phyloP scores from a whole-genome alignment of 1,284 basidiomycete species.

The Puccinia brachypodii region DNA sequence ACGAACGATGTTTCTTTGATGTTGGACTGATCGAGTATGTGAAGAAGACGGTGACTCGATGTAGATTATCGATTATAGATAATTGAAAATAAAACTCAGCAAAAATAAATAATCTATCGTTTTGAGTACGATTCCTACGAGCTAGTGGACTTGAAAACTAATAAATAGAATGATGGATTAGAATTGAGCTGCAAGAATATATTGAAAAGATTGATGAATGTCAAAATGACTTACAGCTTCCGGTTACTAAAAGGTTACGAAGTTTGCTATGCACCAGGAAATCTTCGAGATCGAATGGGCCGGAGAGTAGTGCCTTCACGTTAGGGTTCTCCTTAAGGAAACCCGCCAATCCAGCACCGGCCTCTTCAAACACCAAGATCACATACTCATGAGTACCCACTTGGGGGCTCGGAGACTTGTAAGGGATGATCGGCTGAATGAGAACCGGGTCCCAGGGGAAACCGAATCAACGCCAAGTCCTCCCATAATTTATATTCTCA shows the following conservation, averaged over 20 bases:
- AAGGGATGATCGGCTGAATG: neutral
- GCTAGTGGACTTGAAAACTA: conserved; percentile 17
- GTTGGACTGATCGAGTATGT: no score
- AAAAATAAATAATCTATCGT: no score
- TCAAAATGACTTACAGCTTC: neutral
- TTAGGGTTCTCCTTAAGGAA: neutral
- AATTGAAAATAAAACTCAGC: no score
- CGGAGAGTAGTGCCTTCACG: neutral
- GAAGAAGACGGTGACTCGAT: no score
- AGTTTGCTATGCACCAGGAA: neutral
- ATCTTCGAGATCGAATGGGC: neutral
- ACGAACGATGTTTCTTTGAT: no score
- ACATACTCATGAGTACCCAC: conserved; percentile 15
- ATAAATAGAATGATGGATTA: neutral
- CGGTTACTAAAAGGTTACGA: neutral
- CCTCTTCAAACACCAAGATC: conserved; percentile 6
- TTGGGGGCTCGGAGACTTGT: neutral
- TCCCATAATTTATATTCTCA: no score
- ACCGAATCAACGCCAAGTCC: no score
- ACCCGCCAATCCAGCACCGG: neutral
- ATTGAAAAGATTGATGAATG: neutral
- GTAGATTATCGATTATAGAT: no score
- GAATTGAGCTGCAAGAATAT: neutral
- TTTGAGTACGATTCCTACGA: no score
- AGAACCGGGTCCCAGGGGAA: neutral